Evolutionary conservation across 768 basidiomycete species (phyloP).

Genomic region (Lactarius tabidus): DNA sequence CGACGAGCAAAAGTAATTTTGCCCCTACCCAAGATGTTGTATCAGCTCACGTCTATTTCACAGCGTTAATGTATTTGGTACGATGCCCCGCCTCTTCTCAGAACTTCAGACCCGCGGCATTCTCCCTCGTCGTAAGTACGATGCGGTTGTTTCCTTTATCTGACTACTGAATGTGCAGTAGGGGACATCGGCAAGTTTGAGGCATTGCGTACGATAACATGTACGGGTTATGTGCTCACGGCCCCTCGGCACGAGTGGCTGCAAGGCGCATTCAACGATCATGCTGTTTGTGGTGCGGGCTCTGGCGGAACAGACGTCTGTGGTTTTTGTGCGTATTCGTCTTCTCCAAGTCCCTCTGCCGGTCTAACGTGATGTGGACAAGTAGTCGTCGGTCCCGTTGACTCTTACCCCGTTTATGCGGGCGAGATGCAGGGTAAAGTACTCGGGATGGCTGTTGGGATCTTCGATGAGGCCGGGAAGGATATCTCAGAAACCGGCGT

Average conservation of each 20-base stretch:
- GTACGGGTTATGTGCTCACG: conserved; percentile 64
- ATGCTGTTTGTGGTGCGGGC: conserved; percentile 47
- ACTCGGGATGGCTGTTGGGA: conserved; percentile 61
- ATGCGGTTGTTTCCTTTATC: neutral
- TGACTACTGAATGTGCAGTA: conserved; percentile 23
- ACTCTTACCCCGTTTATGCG: conserved; percentile 53
- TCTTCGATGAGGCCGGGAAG: conserved; percentile 51
- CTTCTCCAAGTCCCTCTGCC: too few relatives aligned
- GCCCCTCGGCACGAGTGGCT: conserved; percentile 65
- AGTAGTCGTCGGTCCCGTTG: conserved; percentile 52
- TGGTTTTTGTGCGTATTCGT: conserved; percentile 42
- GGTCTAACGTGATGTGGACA: neutral
- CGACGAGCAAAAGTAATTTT: conserved; percentile 49
- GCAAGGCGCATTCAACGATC: conserved; percentile 51
- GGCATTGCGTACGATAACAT: conserved; percentile 45
- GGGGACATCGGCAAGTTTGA: conserved; percentile 53
- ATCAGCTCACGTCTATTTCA: conserved; percentile 11
- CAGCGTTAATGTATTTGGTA: conserved; percentile 41
- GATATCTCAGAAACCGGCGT: conserved; percentile 44
- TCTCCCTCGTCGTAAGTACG: conserved; percentile 36
- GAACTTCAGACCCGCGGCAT: conserved; percentile 56
- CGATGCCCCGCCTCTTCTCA: conserved; percentile 62
- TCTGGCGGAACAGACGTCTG: conserved; percentile 76
- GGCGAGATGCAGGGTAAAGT: conserved; percentile 64
- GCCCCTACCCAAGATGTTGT: neutral